phyloP scores from a whole-genome alignment of 345 rosid species.

The Durio zibethinus region DNA sequence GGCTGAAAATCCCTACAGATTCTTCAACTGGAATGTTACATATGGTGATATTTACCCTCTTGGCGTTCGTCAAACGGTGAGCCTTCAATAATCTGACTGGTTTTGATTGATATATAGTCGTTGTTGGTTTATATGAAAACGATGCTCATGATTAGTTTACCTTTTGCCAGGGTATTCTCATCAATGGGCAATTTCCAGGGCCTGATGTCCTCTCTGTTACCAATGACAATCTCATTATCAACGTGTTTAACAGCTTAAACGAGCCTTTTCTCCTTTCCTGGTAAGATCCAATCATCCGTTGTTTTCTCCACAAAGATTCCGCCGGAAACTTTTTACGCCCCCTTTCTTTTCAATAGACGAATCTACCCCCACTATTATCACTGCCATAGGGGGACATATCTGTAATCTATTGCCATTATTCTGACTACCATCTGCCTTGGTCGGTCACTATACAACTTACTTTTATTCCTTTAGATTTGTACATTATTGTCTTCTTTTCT shows the following conservation, averaged over 20 bases:
- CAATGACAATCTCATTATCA: conserved; percentile 63
- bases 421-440: background rate
- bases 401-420: background rate
- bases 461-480: background rate
- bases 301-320: background rate
- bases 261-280: conserved; percentile 69
- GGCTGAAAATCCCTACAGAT: conserved; percentile 60
- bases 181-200: conserved; percentile 75
- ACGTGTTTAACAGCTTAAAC: conserved; percentile 50
- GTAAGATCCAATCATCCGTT: conserved; percentile 24
- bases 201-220: conserved; percentile 65
- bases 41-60: conserved; percentile 64
- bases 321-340: background rate
- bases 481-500: background rate
- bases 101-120: background rate
- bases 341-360: background rate
- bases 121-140: background rate
- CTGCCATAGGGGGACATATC: background rate
- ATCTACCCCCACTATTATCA: background rate
- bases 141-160: background rate
- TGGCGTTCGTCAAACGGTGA: conserved; percentile 53
- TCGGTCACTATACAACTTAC: background rate
- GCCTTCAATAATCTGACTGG: background rate
- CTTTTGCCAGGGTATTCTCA: conserved; percentile 52
- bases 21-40: conserved; percentile 61